Percentiles rank a stretch among this genome's conserved stretches.
phyloP scores from a whole-genome alignment of 345 rosid species.

The Gossypium longicalyx region DNA sequence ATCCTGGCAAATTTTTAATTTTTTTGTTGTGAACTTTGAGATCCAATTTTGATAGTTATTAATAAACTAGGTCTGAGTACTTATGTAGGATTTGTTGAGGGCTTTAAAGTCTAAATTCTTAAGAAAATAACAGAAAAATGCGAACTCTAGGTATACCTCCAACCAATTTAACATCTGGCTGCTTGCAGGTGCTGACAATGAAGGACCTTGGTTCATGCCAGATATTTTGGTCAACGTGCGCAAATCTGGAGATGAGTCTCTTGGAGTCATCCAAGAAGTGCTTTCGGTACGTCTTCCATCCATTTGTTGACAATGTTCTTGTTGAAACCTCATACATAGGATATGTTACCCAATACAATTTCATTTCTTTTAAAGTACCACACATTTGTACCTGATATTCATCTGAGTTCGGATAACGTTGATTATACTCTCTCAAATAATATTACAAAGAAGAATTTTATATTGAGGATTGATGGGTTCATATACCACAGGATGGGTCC shows the following conservation, averaged over 20 bases:
- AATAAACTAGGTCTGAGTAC: background rate
- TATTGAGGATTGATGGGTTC: background rate
- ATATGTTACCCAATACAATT: no score
- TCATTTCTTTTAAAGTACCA: no score
- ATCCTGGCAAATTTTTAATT: background rate
- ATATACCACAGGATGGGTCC: slow-evolving; percentile 58
- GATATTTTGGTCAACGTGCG: slow-evolving; percentile 77
- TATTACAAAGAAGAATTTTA: background rate
- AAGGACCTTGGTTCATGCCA: slow-evolving; percentile 81
- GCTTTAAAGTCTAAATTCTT: background rate
- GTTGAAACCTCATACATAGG: background rate
- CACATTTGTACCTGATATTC: background rate
- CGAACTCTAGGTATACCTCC: background rate
- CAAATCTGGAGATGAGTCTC: slow-evolving; percentile 55
- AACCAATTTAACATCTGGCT: background rate
- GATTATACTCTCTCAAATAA: background rate
- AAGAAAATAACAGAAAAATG: background rate
- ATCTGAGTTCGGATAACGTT: background rate
- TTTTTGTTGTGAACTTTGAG: background rate
- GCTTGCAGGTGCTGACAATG: slow-evolving; percentile 68
- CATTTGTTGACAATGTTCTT: background rate
- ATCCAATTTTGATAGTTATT: background rate
- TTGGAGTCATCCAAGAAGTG: slow-evolving; percentile 81
- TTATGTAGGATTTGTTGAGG: background rate
- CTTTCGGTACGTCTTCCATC: slow-evolving; percentile 50